Evolutionary conservation across 2,329 filamentous ascomycete genomes (phyloP).

Genomic region (Alternaria postmessia): DNA sequence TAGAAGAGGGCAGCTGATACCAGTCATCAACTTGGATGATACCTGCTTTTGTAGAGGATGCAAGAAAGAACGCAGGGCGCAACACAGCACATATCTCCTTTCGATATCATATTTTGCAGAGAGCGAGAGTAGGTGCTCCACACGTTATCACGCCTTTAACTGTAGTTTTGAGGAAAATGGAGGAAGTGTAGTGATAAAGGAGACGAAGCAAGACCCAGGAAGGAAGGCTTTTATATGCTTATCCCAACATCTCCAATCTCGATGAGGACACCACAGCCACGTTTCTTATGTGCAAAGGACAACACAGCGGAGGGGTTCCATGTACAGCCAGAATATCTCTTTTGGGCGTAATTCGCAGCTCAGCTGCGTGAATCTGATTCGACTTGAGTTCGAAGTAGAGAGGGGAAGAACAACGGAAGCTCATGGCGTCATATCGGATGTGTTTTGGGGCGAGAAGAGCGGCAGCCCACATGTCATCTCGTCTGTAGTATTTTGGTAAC

Average conservation of each 20-base stretch:
- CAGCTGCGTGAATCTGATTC: background rate
- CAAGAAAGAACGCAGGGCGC: background rate
- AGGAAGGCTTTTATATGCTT: background rate
- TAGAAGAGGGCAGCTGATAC: background rate
- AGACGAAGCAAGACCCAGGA: background rate
- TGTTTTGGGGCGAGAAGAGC: background rate
- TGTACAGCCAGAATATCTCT: fast-evolving
- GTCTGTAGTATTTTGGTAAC: too few relatives aligned
- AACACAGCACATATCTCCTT: background rate
- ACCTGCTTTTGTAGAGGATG: background rate
- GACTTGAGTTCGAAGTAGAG: fast-evolving
- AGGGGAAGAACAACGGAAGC: background rate
- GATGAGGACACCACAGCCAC: background rate
- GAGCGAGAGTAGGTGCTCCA: background rate
- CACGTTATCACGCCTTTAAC: fast-evolving
- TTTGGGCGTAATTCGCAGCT: fast-evolving
- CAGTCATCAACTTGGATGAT: background rate
- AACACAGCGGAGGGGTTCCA: too few relatives aligned
- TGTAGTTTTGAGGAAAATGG: background rate
- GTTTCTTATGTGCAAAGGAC: background rate
- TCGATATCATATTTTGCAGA: fast-evolving
- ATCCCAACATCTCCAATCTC: too few relatives aligned
- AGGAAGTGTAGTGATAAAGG: background rate
- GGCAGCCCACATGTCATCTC: background rate
- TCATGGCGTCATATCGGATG: background rate